Percentiles rank a stretch among this genome's conserved stretches.
These are phyloP conservation scores for Pecoramyces ruminantium DNA, from an alignment of 192 early-diverging fungal species.

Conservation along the genomic window DNA sequence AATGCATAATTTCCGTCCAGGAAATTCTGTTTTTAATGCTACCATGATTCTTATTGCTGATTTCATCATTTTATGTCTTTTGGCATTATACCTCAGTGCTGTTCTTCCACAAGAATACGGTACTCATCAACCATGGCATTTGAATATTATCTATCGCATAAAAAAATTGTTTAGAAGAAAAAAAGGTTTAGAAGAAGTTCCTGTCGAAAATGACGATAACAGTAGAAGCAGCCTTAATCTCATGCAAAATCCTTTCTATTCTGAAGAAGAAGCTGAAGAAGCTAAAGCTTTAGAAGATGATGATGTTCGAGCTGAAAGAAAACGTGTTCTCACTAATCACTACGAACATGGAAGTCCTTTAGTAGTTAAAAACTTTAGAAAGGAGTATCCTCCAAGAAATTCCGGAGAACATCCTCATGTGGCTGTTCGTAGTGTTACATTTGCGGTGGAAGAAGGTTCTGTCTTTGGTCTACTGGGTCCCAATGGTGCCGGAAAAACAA, in stretches of 20 bases:
- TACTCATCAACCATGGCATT: slow-evolving; percentile 44
- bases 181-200: too few species aligned
- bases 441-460: slow-evolving; percentile 34
- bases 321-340: slow-evolving; percentile 18
- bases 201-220: not conserved
- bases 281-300: too few species aligned
- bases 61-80: slow-evolving; percentile 20
- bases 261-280: too few species aligned
- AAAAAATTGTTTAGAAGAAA: not conserved
- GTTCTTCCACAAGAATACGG: slow-evolving; percentile 45
- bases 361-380: slow-evolving; percentile 34
- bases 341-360: slow-evolving; percentile 26
- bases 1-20: not conserved
- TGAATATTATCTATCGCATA: slow-evolving; percentile 6
- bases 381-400: slow-evolving; percentile 22
- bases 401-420: slow-evolving; percentile 29
- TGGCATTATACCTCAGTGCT: slow-evolving; percentile 7
- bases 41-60: slow-evolving; percentile 33
- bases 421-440: slow-evolving; percentile 46
- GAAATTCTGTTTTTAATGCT: slow-evolving; percentile 31
- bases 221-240: too few species aligned
- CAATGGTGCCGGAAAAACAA: too few species aligned
- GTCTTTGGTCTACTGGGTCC: slow-evolving; percentile 49
- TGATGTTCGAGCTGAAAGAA: slow-evolving; percentile 45
- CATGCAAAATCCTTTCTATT: too few species aligned